These are phyloP conservation scores for Cryptococcus floricola DNA, from an alignment of 1,284 basidiomycete genomes.

Conservation along the genomic window DNA sequence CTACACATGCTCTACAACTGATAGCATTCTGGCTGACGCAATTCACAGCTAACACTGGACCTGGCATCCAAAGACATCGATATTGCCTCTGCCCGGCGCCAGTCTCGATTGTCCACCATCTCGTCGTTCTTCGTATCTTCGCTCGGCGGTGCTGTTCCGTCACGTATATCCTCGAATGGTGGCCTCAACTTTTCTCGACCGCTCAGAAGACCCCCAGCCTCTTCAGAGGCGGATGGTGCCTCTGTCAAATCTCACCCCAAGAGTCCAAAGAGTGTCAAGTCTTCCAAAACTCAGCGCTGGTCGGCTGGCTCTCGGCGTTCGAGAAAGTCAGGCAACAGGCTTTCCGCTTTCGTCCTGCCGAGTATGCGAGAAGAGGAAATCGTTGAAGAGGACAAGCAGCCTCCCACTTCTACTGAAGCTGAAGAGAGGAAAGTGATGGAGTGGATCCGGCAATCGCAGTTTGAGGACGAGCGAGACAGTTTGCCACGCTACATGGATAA, in stretches of 20 bases:
- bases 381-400: not conserved
- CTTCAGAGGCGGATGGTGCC: not conserved
- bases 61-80: constrained; percentile 13
- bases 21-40: not conserved
- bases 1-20: not conserved
- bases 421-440: constrained; percentile 15
- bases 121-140: constrained; percentile 17
- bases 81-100: constrained; percentile 4
- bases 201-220: not conserved
- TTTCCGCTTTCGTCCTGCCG: not conserved
- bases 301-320: not conserved
- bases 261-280: not conserved
- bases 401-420: not conserved
- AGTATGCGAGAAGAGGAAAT: not conserved
- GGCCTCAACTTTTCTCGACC: constrained; percentile 8
- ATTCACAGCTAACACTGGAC: constrained; percentile 14
- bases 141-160: not conserved
- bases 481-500: not conserved
- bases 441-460: constrained; percentile 12
- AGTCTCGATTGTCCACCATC: constrained; percentile 16
- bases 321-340: not conserved
- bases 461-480: not conserved
- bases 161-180: not conserved
- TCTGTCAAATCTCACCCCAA: not conserved
- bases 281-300: not conserved